These are phyloP conservation scores for Nyctanthes arbortristis DNA, from an alignment of 257 asterid species.

Conservation along the genomic window DNA sequence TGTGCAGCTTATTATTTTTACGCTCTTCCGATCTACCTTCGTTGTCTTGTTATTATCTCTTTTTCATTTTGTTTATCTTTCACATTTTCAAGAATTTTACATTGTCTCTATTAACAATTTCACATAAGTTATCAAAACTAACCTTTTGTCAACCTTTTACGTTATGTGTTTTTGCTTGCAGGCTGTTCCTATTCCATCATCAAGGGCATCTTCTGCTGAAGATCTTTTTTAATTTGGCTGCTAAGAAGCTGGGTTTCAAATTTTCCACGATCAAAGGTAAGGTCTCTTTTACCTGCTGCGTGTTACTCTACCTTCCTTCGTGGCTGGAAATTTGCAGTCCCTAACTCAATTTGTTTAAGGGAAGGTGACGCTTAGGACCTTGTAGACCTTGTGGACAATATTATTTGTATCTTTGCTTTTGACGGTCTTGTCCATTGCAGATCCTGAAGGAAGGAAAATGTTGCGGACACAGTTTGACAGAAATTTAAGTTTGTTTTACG, in stretches of 20 bases:
- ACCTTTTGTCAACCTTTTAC: slow-evolving; percentile 6
- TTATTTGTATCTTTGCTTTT: slow-evolving; percentile 5
- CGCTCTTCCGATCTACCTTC: slow-evolving; percentile 12
- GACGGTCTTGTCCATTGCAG: slow-evolving; percentile 45
- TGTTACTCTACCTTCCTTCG: no score
- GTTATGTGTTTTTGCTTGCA: slow-evolving; percentile 26
- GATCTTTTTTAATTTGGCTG: slow-evolving; percentile 84
- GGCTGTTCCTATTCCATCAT: slow-evolving; percentile 85
- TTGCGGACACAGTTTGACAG: slow-evolving; percentile 56
- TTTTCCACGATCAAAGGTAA: slow-evolving; percentile 62
- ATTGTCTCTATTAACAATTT: no score
- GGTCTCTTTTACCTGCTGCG: slow-evolving; percentile 18
- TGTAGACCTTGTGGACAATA: background rate
- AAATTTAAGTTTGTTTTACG: slow-evolving; percentile 77
- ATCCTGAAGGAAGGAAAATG: slow-evolving; percentile 52
- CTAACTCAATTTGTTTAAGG: slow-evolving; percentile 1
- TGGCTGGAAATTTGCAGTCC: no score
- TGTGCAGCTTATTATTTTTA: slow-evolving; percentile 18
- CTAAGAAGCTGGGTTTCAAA: slow-evolving; percentile 82
- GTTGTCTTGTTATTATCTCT: slow-evolving; percentile 9
- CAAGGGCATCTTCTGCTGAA: slow-evolving; percentile 65
- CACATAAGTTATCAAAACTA: slow-evolving; percentile 15
- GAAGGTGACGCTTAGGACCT: background rate
- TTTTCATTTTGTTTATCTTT: background rate
- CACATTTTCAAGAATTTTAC: background rate